phyloP scores from a whole-genome alignment of 2,329 filamentous ascomycete genomes.

The Atkinsonella hypoxylon region DNA sequence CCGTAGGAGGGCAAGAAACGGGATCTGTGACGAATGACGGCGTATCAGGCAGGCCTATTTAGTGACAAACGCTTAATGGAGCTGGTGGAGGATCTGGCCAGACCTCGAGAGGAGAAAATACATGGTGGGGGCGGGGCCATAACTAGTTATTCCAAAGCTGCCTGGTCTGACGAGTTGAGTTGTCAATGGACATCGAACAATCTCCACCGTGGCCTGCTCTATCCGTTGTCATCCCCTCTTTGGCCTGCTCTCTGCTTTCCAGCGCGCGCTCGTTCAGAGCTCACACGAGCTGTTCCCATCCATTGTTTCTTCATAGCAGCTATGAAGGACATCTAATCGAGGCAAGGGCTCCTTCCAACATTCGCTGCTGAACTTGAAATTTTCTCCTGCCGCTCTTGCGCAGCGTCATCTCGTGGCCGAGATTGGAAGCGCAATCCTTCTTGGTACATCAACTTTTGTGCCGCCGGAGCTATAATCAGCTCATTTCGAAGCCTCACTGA shows the following conservation, averaged over 20 bases:
- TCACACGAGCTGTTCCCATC: not conserved
- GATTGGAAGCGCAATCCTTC: not conserved
- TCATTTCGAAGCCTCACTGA: not conserved
- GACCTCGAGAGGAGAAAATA: not conserved
- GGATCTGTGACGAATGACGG: too few relatives aligned
- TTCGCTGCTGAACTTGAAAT: not conserved
- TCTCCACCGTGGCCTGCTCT: not conserved
- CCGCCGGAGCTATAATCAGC: not conserved
- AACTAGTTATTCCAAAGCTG: too few relatives aligned
- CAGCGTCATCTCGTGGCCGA: not conserved
- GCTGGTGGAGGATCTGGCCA: too few relatives aligned
- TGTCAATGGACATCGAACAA: not conserved
- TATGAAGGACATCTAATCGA: conserved; percentile 6
- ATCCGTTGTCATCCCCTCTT: conserved; percentile 1
- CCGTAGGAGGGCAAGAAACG: too few relatives aligned
- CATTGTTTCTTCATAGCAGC: not conserved
- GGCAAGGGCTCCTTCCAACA: not conserved
- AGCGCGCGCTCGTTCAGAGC: not conserved
- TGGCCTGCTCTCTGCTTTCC: not conserved
- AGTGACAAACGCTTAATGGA: too few relatives aligned
- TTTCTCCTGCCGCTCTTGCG: not conserved
- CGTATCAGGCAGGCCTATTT: too few relatives aligned
- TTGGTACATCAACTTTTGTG: not conserved
- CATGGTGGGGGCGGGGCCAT: not conserved
- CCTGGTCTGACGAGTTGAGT: too few relatives aligned